Base-by-base conservation (phyloP, 2,329 filamentous ascomycete species). In the Fonsecaea monophora region DNA sequence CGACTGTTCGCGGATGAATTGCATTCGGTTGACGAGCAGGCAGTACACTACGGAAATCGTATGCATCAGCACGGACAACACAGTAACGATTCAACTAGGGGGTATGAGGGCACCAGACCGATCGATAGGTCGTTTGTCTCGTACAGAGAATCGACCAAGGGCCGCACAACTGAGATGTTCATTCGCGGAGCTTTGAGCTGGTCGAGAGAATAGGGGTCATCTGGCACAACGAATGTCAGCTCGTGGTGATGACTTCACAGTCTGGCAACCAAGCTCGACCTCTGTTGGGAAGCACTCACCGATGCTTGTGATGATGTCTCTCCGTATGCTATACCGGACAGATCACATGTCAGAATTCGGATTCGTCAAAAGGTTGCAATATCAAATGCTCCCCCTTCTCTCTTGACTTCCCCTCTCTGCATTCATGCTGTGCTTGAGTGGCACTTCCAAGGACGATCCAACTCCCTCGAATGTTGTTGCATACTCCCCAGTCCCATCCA, bases 121-220 rank as follows among this genome's bases (percentile, higher is more conserved):
- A 94, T 88, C 1, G 91, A 94, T 45, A 94, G 89, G 80, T 95
- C 92, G 66, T 92, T 85, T 66, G 89, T 84, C 73, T 91, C 88
- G 75, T 92, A 95, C 8, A 94, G 85, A 75, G 92, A 90, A 76
- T 95, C 91, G n/a, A 95, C 91, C 32, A 95, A 80, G 0, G 92
- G 92, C 65, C 92, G 86, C 21, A 95, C 89, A 53, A 95, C 89
- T 1, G 90, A 85, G 59, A 92, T 86, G 75, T 95, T 95, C 83
- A 95, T 92, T 66, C 91, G 86, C 63, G 92, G 89, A 76, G 92
- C 90, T 74, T 89, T 87, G 69, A 96, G 82, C 81, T 95, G 92
- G 72, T 93, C 90, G 64, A 90, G 81, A 64, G 87, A 92, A 74
- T 88, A 88, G 30, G 86, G 86, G 75, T 88, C 86, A 76, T 88